Conservation (phyloP, 805 yeast species). For the Zygotorulaspora sp. region DNA sequence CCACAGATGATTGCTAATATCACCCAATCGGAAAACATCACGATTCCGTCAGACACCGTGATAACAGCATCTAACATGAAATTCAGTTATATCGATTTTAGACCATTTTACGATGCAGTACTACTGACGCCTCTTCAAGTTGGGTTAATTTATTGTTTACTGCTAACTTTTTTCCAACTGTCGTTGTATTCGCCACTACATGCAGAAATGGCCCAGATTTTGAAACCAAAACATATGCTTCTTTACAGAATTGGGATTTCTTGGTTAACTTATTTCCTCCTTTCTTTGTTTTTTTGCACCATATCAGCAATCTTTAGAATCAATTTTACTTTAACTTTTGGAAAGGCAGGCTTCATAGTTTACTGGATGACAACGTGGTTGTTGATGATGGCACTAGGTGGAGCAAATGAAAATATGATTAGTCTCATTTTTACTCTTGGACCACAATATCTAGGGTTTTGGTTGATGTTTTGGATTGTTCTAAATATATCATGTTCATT, state of each 20-base stretch:
- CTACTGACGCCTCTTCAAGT: conserved; percentile 66
- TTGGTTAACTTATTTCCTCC: conserved; percentile 49
- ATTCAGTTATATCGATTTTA: conserved; percentile 41
- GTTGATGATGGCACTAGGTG: conserved; percentile 73
- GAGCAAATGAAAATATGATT: conserved; percentile 63
- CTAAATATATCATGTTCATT: conserved; percentile 66
- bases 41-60: conserved; percentile 17
- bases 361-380: conserved; percentile 67
- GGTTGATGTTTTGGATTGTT: conserved; percentile 70
- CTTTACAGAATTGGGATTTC: conserved; percentile 49
- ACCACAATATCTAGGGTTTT: conserved; percentile 66
- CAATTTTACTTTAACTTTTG: conserved; percentile 54
- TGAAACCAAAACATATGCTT: conserved; percentile 44
- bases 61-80: conserved; percentile 34
- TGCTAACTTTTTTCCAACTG: conserved; percentile 68
- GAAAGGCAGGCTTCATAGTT: conserved; percentile 65
- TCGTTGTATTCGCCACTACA: conserved; percentile 55
- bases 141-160: conserved; percentile 67
- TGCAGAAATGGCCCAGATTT: conserved; percentile 42
- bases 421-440: conserved; percentile 45
- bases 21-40: conserved; percentile 13
- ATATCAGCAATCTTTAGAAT: conserved; percentile 68
- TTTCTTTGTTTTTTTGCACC: conserved; percentile 54
- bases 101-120: conserved; percentile 49
- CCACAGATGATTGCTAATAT: conserved; percentile 32